Base-by-base conservation (phyloP, 805 yeast genomes). In the Saccharomycopsis sp. region DNA sequence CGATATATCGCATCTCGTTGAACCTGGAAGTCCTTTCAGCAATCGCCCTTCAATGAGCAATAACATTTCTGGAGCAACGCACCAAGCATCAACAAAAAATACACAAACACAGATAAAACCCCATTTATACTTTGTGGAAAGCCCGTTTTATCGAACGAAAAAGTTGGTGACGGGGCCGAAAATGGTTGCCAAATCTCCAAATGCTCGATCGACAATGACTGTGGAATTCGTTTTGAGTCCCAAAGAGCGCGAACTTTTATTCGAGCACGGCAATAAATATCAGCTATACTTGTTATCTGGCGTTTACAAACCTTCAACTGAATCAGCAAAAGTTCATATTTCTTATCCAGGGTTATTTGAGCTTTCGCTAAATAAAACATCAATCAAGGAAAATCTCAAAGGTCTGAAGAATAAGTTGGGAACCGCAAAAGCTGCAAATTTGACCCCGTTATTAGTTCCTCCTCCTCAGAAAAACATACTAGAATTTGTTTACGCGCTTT, bases 381-480 rank as follows among this genome's bases (percentile, higher is more conserved):
- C 56, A 12, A 54, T 80, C 1, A 68, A 68, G 30, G 77, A 68
- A 27, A 74, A 74, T 45, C 71, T 77, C 2, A 73, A 77, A 41
- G 96, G 96, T 1, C 61, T 87, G 22, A 85, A 85, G 53, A 80
- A 80, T 35, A 73, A 69, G 44, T 71, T 72, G 0, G 95, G 95
- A 0, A 78, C 95, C 0, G 80, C 87, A 1, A 71, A 74, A 46
- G 96, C 96, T 0, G 87, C 85, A 0, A 82, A 88, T 56, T 50
- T 89, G 31, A 81, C 95, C 0, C 65, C 65, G 2, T 62, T 63
- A 31, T 36, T 72, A n/a, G 46, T 55, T 18, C 49, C 53, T 1
- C 47, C 56, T 13, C 60, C 60, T 7, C 48, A 48, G 4, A 33
- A 48, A 17, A 80, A 76, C 52, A 52, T 55, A 6, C 53, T 80